These are phyloP conservation scores for Tribonema minus DNA, from an alignment of 108 stramenopile species.

Conservation along the genomic window DNA sequence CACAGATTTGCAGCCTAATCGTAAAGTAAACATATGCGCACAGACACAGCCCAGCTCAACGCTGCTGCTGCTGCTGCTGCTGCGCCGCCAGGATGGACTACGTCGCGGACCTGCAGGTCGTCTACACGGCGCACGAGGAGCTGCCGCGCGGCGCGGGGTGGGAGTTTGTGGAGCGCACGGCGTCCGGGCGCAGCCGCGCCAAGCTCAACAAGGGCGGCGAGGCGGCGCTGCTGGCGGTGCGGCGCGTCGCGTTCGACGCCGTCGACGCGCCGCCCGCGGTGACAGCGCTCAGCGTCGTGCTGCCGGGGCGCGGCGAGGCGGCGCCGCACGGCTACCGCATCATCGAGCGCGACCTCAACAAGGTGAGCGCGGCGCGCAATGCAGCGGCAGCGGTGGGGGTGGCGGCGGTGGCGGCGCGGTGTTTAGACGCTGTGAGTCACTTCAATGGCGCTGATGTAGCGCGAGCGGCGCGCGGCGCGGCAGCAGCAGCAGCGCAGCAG, in stretches of 20 bases:
- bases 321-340: conserved; percentile 36
- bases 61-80: too few relatives aligned
- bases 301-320: conserved; percentile 15
- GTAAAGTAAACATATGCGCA: too few relatives aligned
- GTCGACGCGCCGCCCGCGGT: conserved; percentile 40
- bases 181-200: conserved; percentile 12
- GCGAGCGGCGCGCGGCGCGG: too few relatives aligned
- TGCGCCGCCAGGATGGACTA: conserved; percentile 15
- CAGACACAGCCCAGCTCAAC: too few relatives aligned
- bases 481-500: too few relatives aligned
- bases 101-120: conserved; percentile 39
- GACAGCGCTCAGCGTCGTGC: conserved; percentile 31
- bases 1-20: too few relatives aligned
- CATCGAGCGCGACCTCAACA: conserved; percentile 2
- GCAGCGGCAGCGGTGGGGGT: too few relatives aligned
- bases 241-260: conserved; percentile 7
- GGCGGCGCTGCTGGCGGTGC: conserved; percentile 15
- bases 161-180: conserved; percentile 11
- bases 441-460: too few relatives aligned
- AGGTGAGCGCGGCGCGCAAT: conserved; percentile 2
- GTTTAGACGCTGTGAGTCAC: too few relatives aligned
- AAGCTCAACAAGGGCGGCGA: conserved; percentile 37
- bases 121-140: neutral
- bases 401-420: too few relatives aligned
- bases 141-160: conserved; percentile 20